These are phyloP conservation scores for Pluteus cervinus DNA, from an alignment of 768 basidiomycete species.

Conservation along the genomic window DNA sequence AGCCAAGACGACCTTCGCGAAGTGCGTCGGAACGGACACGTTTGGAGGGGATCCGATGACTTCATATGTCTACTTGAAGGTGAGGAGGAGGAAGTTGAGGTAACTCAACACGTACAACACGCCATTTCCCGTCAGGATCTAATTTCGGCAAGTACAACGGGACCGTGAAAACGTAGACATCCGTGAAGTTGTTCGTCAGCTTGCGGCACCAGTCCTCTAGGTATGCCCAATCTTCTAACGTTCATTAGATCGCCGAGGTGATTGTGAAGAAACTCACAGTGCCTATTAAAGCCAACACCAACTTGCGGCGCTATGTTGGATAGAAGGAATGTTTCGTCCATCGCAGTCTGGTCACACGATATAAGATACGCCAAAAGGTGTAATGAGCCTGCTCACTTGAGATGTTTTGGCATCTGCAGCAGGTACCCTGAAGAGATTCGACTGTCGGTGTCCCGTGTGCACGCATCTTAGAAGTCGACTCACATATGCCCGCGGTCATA, in stretches of 20 bases:
- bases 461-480: constrained; percentile 18
- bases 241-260: constrained; percentile 1
- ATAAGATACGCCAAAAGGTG: not conserved
- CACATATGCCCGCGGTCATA: constrained; percentile 98
- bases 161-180: constrained; percentile 97
- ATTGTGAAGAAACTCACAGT: constrained; percentile 51
- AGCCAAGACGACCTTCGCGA: constrained; percentile 90
- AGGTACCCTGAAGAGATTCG: constrained; percentile 60
- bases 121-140: constrained; percentile 89
- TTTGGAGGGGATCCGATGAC: constrained; percentile 92
- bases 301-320: constrained; percentile 99
- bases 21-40: constrained; percentile 93
- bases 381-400: constrained; percentile 40
- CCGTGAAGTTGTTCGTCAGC: constrained; percentile 80
- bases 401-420: constrained; percentile 93
- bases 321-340: constrained; percentile 94
- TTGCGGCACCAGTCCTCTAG: constrained; percentile 93
- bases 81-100: not conserved
- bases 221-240: constrained; percentile 84
- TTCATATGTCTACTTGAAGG: constrained; percentile 67
- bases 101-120: constrained; percentile 60
- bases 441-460: not conserved
- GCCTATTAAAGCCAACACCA: constrained; percentile 94
- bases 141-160: constrained; percentile 91
- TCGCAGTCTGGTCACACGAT: constrained; percentile 53